Evolutionary conservation across 2,329 filamentous ascomycete genomes (phyloP).

Genomic region (Zasmidium cellare): DNA sequence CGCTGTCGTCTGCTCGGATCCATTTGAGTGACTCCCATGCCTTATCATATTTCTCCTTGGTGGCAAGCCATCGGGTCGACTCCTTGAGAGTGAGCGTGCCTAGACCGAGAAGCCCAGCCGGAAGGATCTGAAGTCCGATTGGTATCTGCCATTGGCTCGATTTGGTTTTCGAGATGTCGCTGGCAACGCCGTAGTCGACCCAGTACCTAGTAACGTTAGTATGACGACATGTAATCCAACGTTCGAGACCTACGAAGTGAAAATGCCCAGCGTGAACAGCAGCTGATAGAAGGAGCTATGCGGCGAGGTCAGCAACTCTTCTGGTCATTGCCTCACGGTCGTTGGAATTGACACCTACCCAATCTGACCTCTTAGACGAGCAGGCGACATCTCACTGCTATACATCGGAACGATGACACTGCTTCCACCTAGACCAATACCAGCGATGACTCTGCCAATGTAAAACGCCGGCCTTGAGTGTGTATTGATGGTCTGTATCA

Average conservation of each 20-base stretch:
- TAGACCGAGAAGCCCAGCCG: slow-evolving; percentile 48
- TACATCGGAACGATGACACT: slow-evolving; percentile 46
- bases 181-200: slow-evolving; percentile 50
- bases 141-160: slow-evolving; percentile 57
- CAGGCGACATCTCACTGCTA: slow-evolving; percentile 43
- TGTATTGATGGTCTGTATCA: slow-evolving; percentile 49
- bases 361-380: slow-evolving; percentile 48
- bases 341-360: too few species aligned
- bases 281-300: slow-evolving; percentile 51
- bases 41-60: slow-evolving; percentile 45
- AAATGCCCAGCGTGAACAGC: slow-evolving; percentile 52
- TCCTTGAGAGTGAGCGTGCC: slow-evolving; percentile 53
- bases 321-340: too few species aligned
- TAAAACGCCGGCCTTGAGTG: slow-evolving; percentile 47
- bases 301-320: too few species aligned
- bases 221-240: neutral
- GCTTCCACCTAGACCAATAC: slow-evolving; percentile 51
- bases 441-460: slow-evolving; percentile 47
- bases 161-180: slow-evolving; percentile 37
- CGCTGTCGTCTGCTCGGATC: slow-evolving; percentile 49
- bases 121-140: slow-evolving; percentile 53
- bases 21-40: slow-evolving; percentile 52
- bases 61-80: slow-evolving; percentile 53
- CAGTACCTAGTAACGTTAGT: neutral
- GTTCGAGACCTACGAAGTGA: slow-evolving; percentile 43